phyloP scores from a whole-genome alignment of 2,329 filamentous ascomycete genomes.

The Diaporthe amygdali region DNA sequence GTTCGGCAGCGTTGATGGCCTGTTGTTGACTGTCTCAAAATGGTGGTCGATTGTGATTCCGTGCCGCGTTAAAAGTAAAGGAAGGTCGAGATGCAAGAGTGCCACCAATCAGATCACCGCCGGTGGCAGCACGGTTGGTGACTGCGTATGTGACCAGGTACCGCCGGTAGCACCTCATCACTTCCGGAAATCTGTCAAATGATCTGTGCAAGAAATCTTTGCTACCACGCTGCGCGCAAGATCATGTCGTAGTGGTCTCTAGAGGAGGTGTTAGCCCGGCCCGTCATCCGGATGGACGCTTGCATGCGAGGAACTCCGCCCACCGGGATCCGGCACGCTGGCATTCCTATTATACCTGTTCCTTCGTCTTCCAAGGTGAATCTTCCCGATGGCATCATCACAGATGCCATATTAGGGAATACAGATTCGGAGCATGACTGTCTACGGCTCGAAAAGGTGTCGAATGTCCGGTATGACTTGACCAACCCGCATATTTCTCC shows the following conservation, averaged over 20 bases:
- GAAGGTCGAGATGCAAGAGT: background rate
- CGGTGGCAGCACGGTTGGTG: background rate
- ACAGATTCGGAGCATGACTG: too few species aligned
- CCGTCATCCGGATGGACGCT: background rate
- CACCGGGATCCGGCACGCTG: background rate
- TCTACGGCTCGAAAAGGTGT: too few species aligned
- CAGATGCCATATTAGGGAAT: too few species aligned
- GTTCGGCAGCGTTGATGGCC: background rate
- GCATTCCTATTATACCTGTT: background rate
- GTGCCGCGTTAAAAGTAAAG: background rate
- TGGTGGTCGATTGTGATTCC: background rate
- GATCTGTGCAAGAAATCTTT: background rate
- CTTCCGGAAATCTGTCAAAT: background rate
- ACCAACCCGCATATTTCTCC: too few species aligned
- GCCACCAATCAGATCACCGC: background rate
- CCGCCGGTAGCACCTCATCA: background rate
- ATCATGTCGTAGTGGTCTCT: background rate
- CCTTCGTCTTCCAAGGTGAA: too few species aligned
- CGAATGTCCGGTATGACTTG: too few species aligned
- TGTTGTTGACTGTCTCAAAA: slow-evolving; percentile 2
- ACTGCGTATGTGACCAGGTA: background rate
- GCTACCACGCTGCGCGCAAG: background rate
- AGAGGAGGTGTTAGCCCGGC: background rate
- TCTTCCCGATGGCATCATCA: too few species aligned
- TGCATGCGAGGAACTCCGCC: background rate